Conservation (phyloP, 1,284 basidiomycete species). For the Leccinum variabile region DNA sequence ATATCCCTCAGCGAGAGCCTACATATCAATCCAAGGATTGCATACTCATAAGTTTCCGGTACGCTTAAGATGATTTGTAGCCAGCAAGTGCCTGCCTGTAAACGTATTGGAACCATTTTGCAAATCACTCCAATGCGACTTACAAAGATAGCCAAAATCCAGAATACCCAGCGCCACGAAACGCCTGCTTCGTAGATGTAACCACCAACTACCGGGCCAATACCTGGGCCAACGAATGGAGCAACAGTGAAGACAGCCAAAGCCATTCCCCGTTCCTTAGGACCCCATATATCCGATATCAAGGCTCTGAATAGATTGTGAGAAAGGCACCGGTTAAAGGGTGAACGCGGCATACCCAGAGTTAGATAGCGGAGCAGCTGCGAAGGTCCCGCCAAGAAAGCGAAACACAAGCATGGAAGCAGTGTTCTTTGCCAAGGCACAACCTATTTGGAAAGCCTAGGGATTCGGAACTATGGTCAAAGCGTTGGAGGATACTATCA, state of each 20-base stretch:
- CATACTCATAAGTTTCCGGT: conserved; percentile 70
- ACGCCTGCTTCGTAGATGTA: conserved; percentile 46
- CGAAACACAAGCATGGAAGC: conserved; percentile 62
- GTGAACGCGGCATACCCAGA: conserved; percentile 42
- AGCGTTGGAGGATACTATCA: background rate
- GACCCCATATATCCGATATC: conserved; percentile 70
- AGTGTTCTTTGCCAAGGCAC: conserved; percentile 58
- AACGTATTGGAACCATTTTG: conserved; percentile 4
- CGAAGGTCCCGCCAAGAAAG: conserved; percentile 62
- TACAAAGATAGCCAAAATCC: conserved; percentile 67
- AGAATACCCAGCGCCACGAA: conserved; percentile 77
- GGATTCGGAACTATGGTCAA: background rate
- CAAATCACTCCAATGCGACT: conserved; percentile 24
- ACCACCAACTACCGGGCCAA: conserved; percentile 69
- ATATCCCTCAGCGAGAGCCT: background rate
- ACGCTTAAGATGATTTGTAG: conserved; percentile 63
- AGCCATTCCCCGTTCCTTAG: conserved; percentile 65
- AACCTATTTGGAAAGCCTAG: conserved; percentile 62
- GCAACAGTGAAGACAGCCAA: conserved; percentile 69
- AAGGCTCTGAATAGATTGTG: conserved; percentile 39
- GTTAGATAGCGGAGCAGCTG: conserved; percentile 44
- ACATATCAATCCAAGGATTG: background rate
- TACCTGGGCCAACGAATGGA: conserved; percentile 73
- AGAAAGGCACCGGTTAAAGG: background rate
- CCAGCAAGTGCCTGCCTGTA: conserved; percentile 44